phyloP scores from a whole-genome alignment of 441 rosid species.

The Pelargonium citronellum region DNA sequence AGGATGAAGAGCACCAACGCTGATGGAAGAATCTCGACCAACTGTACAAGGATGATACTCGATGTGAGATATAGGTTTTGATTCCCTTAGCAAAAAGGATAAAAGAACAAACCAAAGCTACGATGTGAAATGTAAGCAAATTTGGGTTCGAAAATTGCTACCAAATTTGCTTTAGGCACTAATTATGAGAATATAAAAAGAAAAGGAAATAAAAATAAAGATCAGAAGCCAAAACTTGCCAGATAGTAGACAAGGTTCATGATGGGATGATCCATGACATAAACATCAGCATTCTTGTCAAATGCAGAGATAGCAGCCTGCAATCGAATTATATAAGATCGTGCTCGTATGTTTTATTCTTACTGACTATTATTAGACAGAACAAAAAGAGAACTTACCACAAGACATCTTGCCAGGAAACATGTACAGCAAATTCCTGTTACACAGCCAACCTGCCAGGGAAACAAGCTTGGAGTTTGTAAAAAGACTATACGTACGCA shows the following conservation, averaged over 20 bases:
- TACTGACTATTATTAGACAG: background rate
- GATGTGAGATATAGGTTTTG: no score
- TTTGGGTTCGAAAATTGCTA: no score
- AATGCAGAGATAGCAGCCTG: constrained; percentile 61
- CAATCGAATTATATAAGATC: background rate
- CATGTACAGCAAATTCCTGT: constrained; percentile 19
- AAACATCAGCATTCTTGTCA: constrained; percentile 47
- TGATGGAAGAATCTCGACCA: constrained; percentile 58
- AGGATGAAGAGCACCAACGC: constrained; percentile 55
- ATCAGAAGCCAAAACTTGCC: constrained; percentile 30
- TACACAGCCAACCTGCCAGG: constrained; percentile 19
- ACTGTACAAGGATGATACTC: constrained; percentile 19
- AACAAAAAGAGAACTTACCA: constrained; percentile 15
- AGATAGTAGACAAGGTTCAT: constrained; percentile 54
- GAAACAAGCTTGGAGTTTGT: background rate
- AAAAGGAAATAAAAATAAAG: no score
- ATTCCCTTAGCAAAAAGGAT: no score
- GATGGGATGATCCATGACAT: constrained; percentile 66
- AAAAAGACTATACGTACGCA: no score
- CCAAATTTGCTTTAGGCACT: no score
- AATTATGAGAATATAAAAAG: background rate
- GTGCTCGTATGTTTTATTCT: background rate
- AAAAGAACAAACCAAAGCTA: background rate
- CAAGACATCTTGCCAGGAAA: constrained; percentile 20
- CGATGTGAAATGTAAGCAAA: no score